Evolutionary conservation across 768 basidiomycete species (phyloP), one percentile per base, ranked within the genome.

Genomic region (Flagelloscypha sp.): DNA sequence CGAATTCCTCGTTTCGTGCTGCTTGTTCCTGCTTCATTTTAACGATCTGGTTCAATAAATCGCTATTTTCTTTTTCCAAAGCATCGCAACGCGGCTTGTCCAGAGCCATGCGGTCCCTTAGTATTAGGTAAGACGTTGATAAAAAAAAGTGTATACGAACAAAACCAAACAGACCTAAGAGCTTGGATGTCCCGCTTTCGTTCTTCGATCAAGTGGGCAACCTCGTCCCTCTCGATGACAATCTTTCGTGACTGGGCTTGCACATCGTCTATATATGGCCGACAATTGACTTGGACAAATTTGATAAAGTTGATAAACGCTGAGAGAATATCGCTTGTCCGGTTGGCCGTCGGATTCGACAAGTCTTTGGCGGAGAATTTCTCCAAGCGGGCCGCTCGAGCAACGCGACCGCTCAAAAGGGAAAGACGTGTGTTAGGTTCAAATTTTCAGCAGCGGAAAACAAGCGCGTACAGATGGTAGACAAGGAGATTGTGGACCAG

Each of bases 251-350:
- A 79, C 39, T 69, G 64, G 9, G 77, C 72, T 27, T 76, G 70
- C 17, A 90, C 58, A n/a, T 70, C 66, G 37, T 64, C 63, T 12
- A 83, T 64, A 41, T 83, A 78, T 2, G 67, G 56, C 25, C 72
- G 66, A 46, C 76, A 79, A 40, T 62, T 66, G 45, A 87, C 83
- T 46, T 80, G 84, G 10, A 78, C 79, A 55, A 92, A 94, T 57
- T 87, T 88, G 57, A 89, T 75, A 54, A 93, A 88, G 59, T 95
- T 95, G 65, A 93, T 86, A 46, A 94, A 84, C 2, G 84, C 88
- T 23, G 86, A 87, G 43, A 95, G 72, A 25, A 84, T 65, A 35
- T 72, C 66, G 19, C 81, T 68, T 0, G 88, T 85, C 19, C 92
- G 78, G 27, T 79, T 72, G 18, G 75, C 61, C 6, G 86, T 81